Evolutionary conservation across 805 yeast species (phyloP), one percentile per base, ranked within the genome.

Genomic region (Wickerhamomyces strasburgensis): DNA sequence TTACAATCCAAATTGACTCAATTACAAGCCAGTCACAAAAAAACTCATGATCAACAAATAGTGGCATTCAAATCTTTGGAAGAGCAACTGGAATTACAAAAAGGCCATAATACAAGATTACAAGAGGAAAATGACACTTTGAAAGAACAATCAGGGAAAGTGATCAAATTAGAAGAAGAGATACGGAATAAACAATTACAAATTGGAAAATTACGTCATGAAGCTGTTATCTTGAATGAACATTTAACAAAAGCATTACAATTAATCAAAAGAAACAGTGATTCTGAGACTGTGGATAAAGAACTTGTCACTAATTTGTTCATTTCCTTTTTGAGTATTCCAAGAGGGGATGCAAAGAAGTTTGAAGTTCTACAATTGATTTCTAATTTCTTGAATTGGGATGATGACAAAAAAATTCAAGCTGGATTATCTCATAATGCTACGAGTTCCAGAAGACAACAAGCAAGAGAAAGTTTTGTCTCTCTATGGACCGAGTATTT

Each of bases 221-320:
- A 93, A 58, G 90, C 95, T 2, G 90, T 93, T 8, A 85, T 86
- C 18, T 64, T 90, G 40, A 93, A 93, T 57, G 98, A 93, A 56
- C 98, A 93, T 62, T 64, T 93, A 37, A 88, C 96, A n/a, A 90
- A 93, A 53, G 95, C 98, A 1, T 64, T 90, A 43, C 77, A 86
- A 18, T 68, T 90, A 71, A 73, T 93, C 41, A 86, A 88, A 51
- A 80, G 80, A 54, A 84, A 81, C 35, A 76, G 84, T 28, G 77
- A 78, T 27, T 76, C 87, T 6, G 84, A 80, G 34, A 72, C 81
- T 7, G 87, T 90, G 2, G 98, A 90, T 58, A 81, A 83, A 54
- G 96, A 89, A 57, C 73, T 93, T 42, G 78, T 93, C 5, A 82
- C 96, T 3, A 93, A 93, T 57, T 68, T 93, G 43, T 65, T 93